Percentiles rank a stretch among this genome's conserved stretches.
These are phyloP conservation scores for Fusarium nematophilum DNA, from an alignment of 2,329 filamentous ascomycete genomes.

Conservation along the genomic window DNA sequence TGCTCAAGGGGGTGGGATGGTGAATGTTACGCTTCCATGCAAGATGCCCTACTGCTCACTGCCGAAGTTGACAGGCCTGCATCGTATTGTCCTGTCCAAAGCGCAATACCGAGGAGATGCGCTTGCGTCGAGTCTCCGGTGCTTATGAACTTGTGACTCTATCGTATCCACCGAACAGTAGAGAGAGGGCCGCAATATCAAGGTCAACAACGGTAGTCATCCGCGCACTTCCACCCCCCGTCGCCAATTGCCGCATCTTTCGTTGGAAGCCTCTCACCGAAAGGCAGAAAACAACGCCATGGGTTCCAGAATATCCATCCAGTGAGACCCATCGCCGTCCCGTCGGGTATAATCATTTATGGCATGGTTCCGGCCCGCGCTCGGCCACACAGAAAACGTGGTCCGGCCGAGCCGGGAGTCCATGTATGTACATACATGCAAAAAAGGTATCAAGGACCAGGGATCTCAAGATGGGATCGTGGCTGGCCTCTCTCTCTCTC, in stretches of 20 bases:
- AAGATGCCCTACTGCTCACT: conserved; percentile 17
- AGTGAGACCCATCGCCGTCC: conserved; percentile 9
- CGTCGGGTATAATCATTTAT: conserved; percentile 24
- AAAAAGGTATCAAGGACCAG: background rate
- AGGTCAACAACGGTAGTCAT: no score
- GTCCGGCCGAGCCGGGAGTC: conserved; percentile 30
- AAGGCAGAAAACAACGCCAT: conserved; percentile 24
- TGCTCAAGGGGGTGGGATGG: conserved; percentile 5
- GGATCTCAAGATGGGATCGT: conserved; percentile 20
- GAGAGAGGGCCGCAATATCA: background rate
- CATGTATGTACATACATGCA: background rate
- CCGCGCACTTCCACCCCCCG: conserved; percentile 21
- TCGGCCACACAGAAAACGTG: conserved; percentile 28
- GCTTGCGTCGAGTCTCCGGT: background rate
- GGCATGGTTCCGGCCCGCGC: conserved; percentile 26
- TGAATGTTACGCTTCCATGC: conserved; percentile 22
- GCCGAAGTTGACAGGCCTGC: conserved; percentile 5
- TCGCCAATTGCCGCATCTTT: conserved; percentile 30
- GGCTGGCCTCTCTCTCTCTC: conserved; percentile 1
- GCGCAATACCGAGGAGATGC: background rate
- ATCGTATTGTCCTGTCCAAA: background rate
- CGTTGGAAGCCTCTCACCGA: background rate
- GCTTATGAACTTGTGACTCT: no score
- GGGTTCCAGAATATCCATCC: conserved; percentile 14
- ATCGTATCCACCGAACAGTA: no score